phyloP scores from a whole-genome alignment of 768 basidiomycete genomes.

The Cystoderma amianthinum region DNA sequence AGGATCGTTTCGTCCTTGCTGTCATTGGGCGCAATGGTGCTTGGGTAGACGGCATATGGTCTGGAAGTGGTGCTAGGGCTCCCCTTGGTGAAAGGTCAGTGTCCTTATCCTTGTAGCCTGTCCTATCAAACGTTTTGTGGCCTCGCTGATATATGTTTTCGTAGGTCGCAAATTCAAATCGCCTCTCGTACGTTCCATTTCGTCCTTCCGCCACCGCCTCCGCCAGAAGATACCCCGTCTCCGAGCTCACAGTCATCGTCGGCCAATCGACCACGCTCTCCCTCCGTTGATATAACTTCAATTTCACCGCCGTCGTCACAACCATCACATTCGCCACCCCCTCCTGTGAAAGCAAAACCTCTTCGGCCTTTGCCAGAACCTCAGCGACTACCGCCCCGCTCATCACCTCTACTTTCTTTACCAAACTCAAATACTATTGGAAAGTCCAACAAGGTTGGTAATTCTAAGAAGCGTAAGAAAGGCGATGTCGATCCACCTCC shows the following conservation, averaged over 20 bases:
- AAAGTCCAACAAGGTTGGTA: slow-evolving; percentile 34
- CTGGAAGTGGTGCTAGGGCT: slow-evolving; percentile 81
- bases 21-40: slow-evolving; percentile 97
- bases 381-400: slow-evolving; percentile 30
- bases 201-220: slow-evolving; percentile 83
- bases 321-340: slow-evolving; percentile 67
- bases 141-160: slow-evolving; percentile 10
- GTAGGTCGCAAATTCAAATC: slow-evolving; percentile 92
- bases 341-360: slow-evolving; percentile 36
- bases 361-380: slow-evolving; percentile 35
- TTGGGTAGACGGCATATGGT: slow-evolving; percentile 98
- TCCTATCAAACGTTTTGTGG: slow-evolving; percentile 3
- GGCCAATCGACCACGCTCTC: slow-evolving; percentile 60
- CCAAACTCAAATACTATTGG: slow-evolving; percentile 59
- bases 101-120: slow-evolving; percentile 1
- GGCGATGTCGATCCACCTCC: slow-evolving; percentile 34
- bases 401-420: slow-evolving; percentile 38
- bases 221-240: slow-evolving; percentile 74
- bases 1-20: slow-evolving; percentile 77
- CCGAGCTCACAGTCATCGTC: slow-evolving; percentile 77
- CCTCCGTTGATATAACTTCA: slow-evolving; percentile 77
- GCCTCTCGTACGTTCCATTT: slow-evolving; percentile 97
- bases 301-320: slow-evolving; percentile 79
- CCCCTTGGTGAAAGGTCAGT: slow-evolving; percentile 75
- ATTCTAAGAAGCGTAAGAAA: slow-evolving; percentile 73